These are phyloP conservation scores for Cladosporium sp. DNA, from an alignment of 2,329 filamentous ascomycete genomes.

Conservation along the genomic window DNA sequence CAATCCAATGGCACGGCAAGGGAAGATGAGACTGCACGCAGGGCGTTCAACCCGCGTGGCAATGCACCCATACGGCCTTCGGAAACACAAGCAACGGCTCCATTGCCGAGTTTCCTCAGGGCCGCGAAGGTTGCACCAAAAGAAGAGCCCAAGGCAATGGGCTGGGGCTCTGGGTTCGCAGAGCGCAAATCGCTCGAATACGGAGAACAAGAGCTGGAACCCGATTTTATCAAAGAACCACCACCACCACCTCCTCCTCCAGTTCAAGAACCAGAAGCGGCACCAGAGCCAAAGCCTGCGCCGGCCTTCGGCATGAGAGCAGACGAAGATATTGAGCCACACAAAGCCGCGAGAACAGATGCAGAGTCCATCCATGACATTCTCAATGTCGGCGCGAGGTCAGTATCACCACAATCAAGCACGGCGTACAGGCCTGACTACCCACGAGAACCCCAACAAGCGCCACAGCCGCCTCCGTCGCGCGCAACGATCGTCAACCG, in stretches of 20 bases:
- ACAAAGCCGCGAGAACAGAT: conserved; percentile 1
- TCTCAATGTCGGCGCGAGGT: neutral
- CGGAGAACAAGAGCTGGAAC: neutral
- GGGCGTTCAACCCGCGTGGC: neutral
- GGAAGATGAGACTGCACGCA: neutral
- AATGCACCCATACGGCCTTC: neutral
- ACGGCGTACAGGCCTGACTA: conserved; percentile 4
- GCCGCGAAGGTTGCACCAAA: neutral
- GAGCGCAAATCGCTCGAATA: conserved; percentile 11
- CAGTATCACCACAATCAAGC: neutral
- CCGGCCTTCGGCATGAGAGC: neutral
- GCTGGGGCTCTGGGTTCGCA: conserved; percentile 10
- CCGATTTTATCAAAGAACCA: neutral
- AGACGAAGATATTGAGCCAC: neutral
- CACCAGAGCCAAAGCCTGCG: neutral
- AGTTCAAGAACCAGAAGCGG: neutral
- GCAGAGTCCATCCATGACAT: conserved; percentile 9
- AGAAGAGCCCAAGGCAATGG: neutral
- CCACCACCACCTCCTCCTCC: neutral
- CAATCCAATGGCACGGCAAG: neutral
- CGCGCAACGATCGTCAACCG: neutral
- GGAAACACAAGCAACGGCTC: neutral
- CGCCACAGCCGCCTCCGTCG: neutral
- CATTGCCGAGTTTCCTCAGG: conserved; percentile 16
- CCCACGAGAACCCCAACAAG: conserved; percentile 3